Evolutionary conservation across 306 rosid genomes (phyloP), one percentile per base, ranked within the genome.

Genomic region (Malus domestica): DNA sequence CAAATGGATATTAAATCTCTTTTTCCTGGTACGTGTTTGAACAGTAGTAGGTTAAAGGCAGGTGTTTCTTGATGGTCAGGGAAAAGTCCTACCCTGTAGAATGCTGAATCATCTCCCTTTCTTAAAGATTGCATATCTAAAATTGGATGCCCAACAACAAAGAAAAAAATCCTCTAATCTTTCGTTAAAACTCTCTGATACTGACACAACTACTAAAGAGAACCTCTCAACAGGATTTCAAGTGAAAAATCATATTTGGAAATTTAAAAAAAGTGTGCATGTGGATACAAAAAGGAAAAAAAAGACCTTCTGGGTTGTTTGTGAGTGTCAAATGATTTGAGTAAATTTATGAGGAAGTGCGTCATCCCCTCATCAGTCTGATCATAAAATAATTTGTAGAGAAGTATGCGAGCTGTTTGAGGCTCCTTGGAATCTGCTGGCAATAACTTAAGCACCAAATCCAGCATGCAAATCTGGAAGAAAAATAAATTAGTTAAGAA

Each of bases 331-430:
- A 94, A 94, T 8, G 86, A 83, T 84, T 85, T 94, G 70, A 94
- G 79, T 87, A 85, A 81, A 85, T 85, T 89, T 71, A 94, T 79
- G 59, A 92, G 92, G 79, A 94, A 90, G 2, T 85, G 97, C 73
- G 96, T 94, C 91, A 94, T 88, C 81, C 98, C 98, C 81, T 92
- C 90, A 72, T 92, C 98, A 42, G 98, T 94, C 85, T 94, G 98
- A 74, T 94, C 97, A 84, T 94, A 94, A 90, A 90, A 92, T 80
- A 94, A 82, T 82, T 94, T 94, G 88, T 94, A 92, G 71, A 94
- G 92, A 80, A 94, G 97, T 73, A 94, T 85, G 71, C 97, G 97
- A 76, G 93, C 88, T 75, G 96, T 91, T 79, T 89, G 96, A 27
- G 97, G 93, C 81, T 90, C 96, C 83, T 82, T 94, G 52, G 95